Percentiles rank a stretch among this genome's conserved stretches.
phyloP scores from a whole-genome alignment of 345 rosid genomes.

The Cochlearia excelsa region DNA sequence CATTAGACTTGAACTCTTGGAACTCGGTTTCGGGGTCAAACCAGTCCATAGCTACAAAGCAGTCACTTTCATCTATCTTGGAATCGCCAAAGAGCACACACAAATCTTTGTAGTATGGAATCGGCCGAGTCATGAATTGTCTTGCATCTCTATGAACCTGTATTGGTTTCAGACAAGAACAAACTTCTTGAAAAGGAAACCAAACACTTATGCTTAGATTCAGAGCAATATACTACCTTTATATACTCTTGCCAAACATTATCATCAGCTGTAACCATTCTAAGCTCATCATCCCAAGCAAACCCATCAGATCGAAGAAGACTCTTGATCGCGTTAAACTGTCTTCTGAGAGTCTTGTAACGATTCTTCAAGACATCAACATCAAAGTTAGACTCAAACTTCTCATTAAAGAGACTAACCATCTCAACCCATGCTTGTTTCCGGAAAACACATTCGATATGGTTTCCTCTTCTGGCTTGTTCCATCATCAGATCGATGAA shows the following conservation, averaged over 20 bases:
- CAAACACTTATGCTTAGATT: slow-evolving; percentile 7
- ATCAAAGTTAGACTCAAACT: slow-evolving; percentile 59
- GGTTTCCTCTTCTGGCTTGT: slow-evolving; percentile 65
- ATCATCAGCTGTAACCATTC: slow-evolving; percentile 86
- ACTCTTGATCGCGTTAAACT: slow-evolving; percentile 61
- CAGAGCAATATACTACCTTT: slow-evolving; percentile 44
- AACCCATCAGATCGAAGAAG: slow-evolving; percentile 71
- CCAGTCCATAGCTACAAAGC: slow-evolving; percentile 48
- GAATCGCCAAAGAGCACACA: slow-evolving; percentile 56
- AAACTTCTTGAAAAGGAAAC: neutral
- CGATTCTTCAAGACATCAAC: slow-evolving; percentile 76
- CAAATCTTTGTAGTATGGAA: slow-evolving; percentile 70
- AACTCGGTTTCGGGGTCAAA: slow-evolving; percentile 48
- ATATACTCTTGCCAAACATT: slow-evolving; percentile 81
- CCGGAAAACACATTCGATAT: slow-evolving; percentile 70
- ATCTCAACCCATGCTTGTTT: slow-evolving; percentile 83
- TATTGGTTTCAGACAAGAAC: slow-evolving; percentile 26
- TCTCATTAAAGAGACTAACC: slow-evolving; percentile 65
- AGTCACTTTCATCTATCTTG: slow-evolving; percentile 42
- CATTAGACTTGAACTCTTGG: slow-evolving; percentile 32
- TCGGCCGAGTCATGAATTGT: slow-evolving; percentile 76
- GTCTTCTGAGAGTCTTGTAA: slow-evolving; percentile 72
- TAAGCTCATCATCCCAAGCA: slow-evolving; percentile 76
- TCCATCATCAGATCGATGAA: slow-evolving; percentile 79
- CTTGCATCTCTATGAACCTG: slow-evolving; percentile 69